Evolutionary conservation across 176 grass and related monocot genomes (phyloP).

Genomic region (Musa acuminata): DNA sequence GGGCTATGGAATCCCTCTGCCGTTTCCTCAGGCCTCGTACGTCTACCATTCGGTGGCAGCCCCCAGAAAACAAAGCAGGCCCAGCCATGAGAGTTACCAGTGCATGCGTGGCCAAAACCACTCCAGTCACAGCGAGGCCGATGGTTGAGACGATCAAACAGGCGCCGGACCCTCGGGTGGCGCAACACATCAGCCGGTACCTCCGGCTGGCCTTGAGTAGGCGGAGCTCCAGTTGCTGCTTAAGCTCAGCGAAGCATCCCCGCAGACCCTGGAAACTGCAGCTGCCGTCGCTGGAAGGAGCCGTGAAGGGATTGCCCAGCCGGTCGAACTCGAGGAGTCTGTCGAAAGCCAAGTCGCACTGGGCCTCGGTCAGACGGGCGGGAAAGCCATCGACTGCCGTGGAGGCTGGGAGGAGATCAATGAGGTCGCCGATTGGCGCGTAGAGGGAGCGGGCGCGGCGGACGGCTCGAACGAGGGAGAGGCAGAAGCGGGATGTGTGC

Average conservation of each 20-base stretch:
- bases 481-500: constrained; percentile 53
- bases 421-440: constrained; percentile 45
- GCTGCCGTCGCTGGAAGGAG: constrained; percentile 8
- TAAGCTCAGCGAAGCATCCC: constrained; percentile 50
- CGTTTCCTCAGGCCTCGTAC: constrained; percentile 29
- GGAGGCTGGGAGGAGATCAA: constrained; percentile 28
- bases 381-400: constrained; percentile 1
- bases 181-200: constrained; percentile 29
- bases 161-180: constrained; percentile 40
- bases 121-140: constrained; percentile 30
- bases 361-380: constrained; percentile 16
- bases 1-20: constrained; percentile 52
- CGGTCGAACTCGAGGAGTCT: constrained; percentile 57
- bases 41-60: constrained; percentile 21
- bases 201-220: constrained; percentile 52
- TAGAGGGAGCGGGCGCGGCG: constrained; percentile 43
- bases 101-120: constrained; percentile 59
- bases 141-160: constrained; percentile 48
- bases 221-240: constrained; percentile 50
- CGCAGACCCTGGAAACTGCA: constrained; percentile 58
- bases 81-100: constrained; percentile 21
- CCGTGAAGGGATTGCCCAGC: constrained; percentile 63
- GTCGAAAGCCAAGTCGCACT: constrained; percentile 74
- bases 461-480: constrained; percentile 44
- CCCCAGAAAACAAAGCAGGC: constrained; percentile 17